Percentiles rank a stretch among this genome's conserved stretches.
phyloP scores from a whole-genome alignment of 768 basidiomycete genomes.

The Pisolithus albus region DNA sequence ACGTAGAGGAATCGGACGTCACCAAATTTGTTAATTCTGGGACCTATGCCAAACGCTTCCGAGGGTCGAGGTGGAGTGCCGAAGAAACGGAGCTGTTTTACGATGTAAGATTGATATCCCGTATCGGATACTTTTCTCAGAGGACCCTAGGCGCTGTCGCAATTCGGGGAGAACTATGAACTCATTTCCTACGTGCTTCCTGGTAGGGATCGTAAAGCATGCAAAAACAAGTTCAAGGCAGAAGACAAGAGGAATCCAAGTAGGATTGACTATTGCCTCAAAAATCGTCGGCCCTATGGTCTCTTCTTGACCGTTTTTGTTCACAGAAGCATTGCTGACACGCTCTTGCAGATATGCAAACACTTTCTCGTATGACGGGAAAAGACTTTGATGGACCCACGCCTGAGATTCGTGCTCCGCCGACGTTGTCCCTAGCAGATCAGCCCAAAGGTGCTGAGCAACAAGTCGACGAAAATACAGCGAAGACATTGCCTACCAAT shows the following conservation, averaged over 20 bases:
- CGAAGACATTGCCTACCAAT: constrained; percentile 30
- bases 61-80: constrained; percentile 83
- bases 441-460: constrained; percentile 1
- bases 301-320: neutral
- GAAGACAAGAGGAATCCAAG: constrained; percentile 78
- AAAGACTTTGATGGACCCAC: constrained; percentile 80
- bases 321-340: neutral
- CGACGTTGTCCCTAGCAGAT: constrained; percentile 29
- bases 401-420: constrained; percentile 52
- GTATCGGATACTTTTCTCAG: constrained; percentile 4
- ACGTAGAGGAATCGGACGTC: constrained; percentile 75
- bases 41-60: constrained; percentile 72
- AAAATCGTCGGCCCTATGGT: constrained; percentile 70
- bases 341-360: constrained; percentile 53
- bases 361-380: constrained; percentile 72
- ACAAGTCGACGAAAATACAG: constrained; percentile 8
- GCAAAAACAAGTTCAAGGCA: constrained; percentile 88
- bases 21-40: constrained; percentile 82
- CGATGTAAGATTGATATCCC: constrained; percentile 44
- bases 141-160: constrained; percentile 65
- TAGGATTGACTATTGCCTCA: constrained; percentile 71
- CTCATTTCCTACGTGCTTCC: constrained; percentile 82
- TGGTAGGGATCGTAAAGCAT: constrained; percentile 79
- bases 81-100: constrained; percentile 88
- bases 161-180: constrained; percentile 91